These are phyloP conservation scores for Tetragonia tetragonoides DNA, from an alignment of 148 eudicot species.

Conservation along the genomic window DNA sequence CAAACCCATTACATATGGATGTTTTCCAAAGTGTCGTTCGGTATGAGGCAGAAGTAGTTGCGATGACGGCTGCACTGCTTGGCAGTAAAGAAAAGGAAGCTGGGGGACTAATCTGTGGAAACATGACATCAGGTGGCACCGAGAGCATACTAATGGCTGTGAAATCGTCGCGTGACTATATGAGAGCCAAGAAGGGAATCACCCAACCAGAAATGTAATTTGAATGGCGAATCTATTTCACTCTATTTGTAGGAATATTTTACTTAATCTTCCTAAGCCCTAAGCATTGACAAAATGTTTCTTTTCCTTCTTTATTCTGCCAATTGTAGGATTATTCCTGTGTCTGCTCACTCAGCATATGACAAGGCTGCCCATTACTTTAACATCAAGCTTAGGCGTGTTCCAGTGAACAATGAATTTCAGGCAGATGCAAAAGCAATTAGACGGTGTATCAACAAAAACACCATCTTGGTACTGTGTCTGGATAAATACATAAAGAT, in stretches of 20 bases:
- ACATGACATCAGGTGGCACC: slow-evolving; percentile 99
- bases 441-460: slow-evolving; percentile 63
- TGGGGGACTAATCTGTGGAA: slow-evolving; percentile 95
- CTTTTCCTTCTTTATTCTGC: slow-evolving; percentile 19
- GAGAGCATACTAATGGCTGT: slow-evolving; percentile 94
- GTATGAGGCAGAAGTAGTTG: slow-evolving; percentile 93
- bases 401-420: slow-evolving; percentile 72
- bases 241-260: slow-evolving; percentile 1
- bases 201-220: slow-evolving; percentile 82
- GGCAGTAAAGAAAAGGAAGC: slow-evolving; percentile 79
- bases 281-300: slow-evolving; percentile 10
- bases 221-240: not conserved
- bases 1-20: slow-evolving; percentile 95
- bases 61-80: slow-evolving; percentile 91
- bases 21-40: slow-evolving; percentile 81
- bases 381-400: slow-evolving; percentile 87
- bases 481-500: not conserved
- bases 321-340: slow-evolving; percentile 77
- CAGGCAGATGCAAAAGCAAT: slow-evolving; percentile 81
- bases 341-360: slow-evolving; percentile 98
- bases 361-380: slow-evolving; percentile 98
- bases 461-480: slow-evolving; percentile 68
- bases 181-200: slow-evolving; percentile 79
- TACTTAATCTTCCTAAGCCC: not conserved
- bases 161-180: slow-evolving; percentile 92